Evolutionary conservation across 805 yeast species (phyloP).

Genomic region (Yarrowia sp.): DNA sequence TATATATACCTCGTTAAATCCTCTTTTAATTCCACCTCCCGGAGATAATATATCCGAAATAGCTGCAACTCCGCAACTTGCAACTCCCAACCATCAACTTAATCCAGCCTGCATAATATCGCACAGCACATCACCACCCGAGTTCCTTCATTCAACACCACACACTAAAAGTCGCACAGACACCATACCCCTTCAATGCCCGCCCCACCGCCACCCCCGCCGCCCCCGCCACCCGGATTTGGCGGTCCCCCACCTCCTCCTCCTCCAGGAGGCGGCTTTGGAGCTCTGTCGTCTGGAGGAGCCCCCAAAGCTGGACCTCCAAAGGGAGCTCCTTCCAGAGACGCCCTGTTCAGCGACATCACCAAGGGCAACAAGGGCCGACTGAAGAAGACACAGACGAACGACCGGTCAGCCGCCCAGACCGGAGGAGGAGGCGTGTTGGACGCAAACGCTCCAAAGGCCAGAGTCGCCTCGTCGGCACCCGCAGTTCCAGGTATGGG

Average conservation of each 20-base stretch:
- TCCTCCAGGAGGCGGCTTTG: slow-evolving; percentile 48
- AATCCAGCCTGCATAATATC: slow-evolving; percentile 36
- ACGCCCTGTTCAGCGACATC: slow-evolving; percentile 76
- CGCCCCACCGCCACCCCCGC: slow-evolving; percentile 67
- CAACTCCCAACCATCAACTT: slow-evolving; percentile 21
- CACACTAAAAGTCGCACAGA: not conserved
- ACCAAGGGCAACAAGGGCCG: slow-evolving; percentile 62
- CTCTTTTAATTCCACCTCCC: not conserved
- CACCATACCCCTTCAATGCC: slow-evolving; percentile 54
- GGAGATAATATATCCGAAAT: slow-evolving; percentile 19
- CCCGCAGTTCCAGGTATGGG: slow-evolving; percentile 43
- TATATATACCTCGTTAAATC: too few species aligned
- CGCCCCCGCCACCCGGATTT: slow-evolving; percentile 53
- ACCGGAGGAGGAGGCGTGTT: slow-evolving; percentile 53
- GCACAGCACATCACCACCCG: slow-evolving; percentile 17
- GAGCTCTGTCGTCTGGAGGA: slow-evolving; percentile 44
- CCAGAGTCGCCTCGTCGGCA: slow-evolving; percentile 44
- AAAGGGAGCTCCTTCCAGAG: slow-evolving; percentile 48
- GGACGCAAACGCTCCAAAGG: slow-evolving; percentile 41
- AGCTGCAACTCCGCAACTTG: not conserved
- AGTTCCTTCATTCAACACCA: not conserved
- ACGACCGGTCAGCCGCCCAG: slow-evolving; percentile 69
- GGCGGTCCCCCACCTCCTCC: slow-evolving; percentile 51
- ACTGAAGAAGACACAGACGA: slow-evolving; percentile 68
- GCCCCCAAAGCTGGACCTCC: slow-evolving; percentile 45